Evolutionary conservation across 371 early-diverging fungal species (phyloP).

Genomic region (Nematocida sp.): DNA sequence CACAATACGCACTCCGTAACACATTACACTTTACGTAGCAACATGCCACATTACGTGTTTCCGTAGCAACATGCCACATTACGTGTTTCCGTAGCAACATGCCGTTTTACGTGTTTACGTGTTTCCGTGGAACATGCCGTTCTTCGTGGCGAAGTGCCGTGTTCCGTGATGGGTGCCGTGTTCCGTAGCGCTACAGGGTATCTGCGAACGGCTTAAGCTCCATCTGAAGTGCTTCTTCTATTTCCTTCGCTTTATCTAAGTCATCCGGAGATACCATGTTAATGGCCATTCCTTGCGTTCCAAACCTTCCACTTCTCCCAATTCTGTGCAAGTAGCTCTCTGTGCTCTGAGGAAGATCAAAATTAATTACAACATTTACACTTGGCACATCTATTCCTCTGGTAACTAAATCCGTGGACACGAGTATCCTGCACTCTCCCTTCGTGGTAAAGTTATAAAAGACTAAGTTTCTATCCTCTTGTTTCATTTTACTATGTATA

Average conservation of each 20-base stretch:
- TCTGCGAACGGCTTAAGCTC: slow-evolving; percentile 70
- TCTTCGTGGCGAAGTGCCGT: background rate
- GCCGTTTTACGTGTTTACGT: too few relatives aligned
- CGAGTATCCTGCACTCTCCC: slow-evolving; percentile 69
- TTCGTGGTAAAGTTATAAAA: slow-evolving; percentile 88
- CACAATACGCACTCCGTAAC: too few relatives aligned
- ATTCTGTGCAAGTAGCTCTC: slow-evolving; percentile 98
- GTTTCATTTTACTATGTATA: slow-evolving; percentile 91
- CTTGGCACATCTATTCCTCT: slow-evolving; percentile 98
- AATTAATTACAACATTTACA: slow-evolving; percentile 97
- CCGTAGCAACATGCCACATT: too few relatives aligned
- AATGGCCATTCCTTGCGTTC: slow-evolving; percentile 88
- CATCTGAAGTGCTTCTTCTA: slow-evolving; percentile 89
- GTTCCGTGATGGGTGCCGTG: background rate
- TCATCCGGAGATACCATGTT: slow-evolving; percentile 86
- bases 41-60: too few relatives aligned
- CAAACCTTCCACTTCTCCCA: slow-evolving; percentile 97
- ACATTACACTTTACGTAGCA: too few relatives aligned
- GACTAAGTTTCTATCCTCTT: slow-evolving; percentile 88
- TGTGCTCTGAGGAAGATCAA: slow-evolving; percentile 94
- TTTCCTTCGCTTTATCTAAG: slow-evolving; percentile 71
- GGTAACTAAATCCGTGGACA: slow-evolving; percentile 76
- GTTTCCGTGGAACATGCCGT: too few relatives aligned
- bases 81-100: too few relatives aligned
- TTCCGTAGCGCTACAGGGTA: too few relatives aligned